Conservation (phyloP, 2,329 filamentous ascomycete genomes). For the Nemania bipapillata region DNA sequence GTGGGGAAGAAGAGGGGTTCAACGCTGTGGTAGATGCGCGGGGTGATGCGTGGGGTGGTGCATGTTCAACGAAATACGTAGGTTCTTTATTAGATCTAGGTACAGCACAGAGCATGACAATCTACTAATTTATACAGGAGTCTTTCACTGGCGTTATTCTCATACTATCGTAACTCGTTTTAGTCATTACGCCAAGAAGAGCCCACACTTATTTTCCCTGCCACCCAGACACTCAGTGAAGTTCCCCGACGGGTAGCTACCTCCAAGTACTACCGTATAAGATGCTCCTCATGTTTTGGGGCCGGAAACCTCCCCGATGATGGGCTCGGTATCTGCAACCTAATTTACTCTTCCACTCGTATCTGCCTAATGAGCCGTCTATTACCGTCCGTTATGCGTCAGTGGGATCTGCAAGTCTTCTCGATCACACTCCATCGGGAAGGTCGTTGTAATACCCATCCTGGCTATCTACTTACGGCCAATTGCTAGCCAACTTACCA, state of each 20-base stretch:
- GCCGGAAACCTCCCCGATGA: not conserved
- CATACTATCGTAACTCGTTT: not conserved
- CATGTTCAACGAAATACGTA: not conserved
- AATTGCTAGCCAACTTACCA: conserved; percentile 1
- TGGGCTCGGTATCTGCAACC: not conserved
- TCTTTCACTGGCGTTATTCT: not conserved
- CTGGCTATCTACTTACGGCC: conserved; percentile 1
- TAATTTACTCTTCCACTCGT: not conserved
- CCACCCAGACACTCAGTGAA: not conserved
- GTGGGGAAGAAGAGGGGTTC: conserved; percentile 30
- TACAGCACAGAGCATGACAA: not conserved
- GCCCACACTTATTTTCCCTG: not conserved
- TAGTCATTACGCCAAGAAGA: not conserved
- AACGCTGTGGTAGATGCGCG: not conserved
- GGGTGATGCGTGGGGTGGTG: not conserved
- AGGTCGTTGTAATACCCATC: conserved; percentile 24
- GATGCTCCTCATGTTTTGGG: not conserved
- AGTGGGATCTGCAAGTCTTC: conserved; percentile 24
- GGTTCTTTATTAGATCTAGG: not conserved
- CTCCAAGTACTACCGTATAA: not conserved
- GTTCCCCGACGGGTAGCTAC: not conserved
- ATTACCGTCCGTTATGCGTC: conserved; percentile 8
- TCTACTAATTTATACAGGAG: not conserved
- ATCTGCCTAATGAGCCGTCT: not conserved
- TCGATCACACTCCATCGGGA: conserved; percentile 32